Evolutionary conservation across 495 filamentous ascomycete species (phyloP).

Genomic region (Xylaria scruposa): DNA sequence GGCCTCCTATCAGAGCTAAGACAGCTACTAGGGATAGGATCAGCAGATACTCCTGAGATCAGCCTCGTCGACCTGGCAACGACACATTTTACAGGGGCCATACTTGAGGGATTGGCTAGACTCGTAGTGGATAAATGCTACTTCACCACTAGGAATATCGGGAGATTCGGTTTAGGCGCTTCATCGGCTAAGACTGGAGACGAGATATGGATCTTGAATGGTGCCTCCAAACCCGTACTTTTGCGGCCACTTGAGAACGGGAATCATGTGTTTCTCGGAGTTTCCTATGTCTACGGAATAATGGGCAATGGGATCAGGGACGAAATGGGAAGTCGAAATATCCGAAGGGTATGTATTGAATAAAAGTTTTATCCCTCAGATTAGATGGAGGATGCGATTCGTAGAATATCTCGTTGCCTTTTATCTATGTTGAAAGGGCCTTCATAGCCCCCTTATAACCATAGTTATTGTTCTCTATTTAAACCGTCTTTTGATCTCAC

Average conservation of each 20-base stretch:
- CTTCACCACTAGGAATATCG: background rate
- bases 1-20: background rate
- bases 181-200: background rate
- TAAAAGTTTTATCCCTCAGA: background rate
- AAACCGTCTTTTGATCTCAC: too few species aligned
- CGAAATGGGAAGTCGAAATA: background rate
- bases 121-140: background rate
- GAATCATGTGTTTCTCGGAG: background rate
- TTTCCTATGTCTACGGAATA: background rate
- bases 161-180: background rate
- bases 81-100: too few species aligned
- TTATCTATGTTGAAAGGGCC: too few species aligned
- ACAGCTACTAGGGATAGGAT: background rate
- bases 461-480: too few species aligned
- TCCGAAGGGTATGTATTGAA: background rate
- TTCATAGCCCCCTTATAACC: too few species aligned
- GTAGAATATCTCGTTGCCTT: too few species aligned
- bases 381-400: too few species aligned
- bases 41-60: too few species aligned
- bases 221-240: background rate
- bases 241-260: background rate
- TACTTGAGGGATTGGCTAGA: background rate
- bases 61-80: too few species aligned
- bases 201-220: background rate
- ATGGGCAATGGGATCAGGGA: background rate